These are phyloP conservation scores for Beauveria rudraprayagi DNA, from an alignment of 2,329 filamentous ascomycete species.

Conservation along the genomic window DNA sequence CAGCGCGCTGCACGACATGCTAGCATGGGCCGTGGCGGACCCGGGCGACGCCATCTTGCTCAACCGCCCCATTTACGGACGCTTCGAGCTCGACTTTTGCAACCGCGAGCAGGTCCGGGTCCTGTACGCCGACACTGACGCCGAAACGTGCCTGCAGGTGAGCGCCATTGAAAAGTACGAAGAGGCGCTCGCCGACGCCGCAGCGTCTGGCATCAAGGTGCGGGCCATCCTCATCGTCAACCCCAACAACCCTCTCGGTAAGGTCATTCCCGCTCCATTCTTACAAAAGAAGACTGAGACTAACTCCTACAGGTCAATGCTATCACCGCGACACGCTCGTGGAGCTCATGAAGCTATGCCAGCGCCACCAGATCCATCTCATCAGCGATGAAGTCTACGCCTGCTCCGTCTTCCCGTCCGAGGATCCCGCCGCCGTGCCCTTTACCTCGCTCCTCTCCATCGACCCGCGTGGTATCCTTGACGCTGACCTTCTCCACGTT, in stretches of 20 bases:
- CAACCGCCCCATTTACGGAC: conserved; percentile 37
- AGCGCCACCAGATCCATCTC: conserved; percentile 41
- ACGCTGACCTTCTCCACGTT: conserved; percentile 41
- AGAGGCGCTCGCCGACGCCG: conserved; percentile 28
- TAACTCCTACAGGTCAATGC: conserved; percentile 23
- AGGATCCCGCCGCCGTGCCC: conserved; percentile 20
- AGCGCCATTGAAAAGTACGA: conserved; percentile 37
- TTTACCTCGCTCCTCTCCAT: conserved; percentile 45
- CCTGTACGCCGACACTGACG: conserved; percentile 36
- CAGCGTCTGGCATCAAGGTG: conserved; percentile 29
- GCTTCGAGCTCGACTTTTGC: conserved; percentile 40
- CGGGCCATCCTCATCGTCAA: conserved; percentile 43
- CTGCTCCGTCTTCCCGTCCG: conserved; percentile 37
- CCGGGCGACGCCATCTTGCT: conserved; percentile 31
- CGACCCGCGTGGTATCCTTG: conserved; percentile 33
- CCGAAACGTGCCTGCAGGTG: conserved; percentile 36
- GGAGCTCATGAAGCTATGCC: conserved; percentile 40
- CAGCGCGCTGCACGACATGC: conserved; percentile 32
- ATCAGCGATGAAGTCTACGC: conserved; percentile 54
- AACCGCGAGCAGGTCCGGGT: conserved; percentile 33
- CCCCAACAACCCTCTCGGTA: conserved; percentile 44
- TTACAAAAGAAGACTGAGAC: conserved; percentile 3
- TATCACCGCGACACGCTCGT: conserved; percentile 36
- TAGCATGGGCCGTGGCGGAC: conserved; percentile 31
- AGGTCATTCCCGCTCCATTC: conserved; percentile 9